These are phyloP conservation scores for Populus simonii DNA, from an alignment of 345 rosid species.

Conservation along the genomic window DNA sequence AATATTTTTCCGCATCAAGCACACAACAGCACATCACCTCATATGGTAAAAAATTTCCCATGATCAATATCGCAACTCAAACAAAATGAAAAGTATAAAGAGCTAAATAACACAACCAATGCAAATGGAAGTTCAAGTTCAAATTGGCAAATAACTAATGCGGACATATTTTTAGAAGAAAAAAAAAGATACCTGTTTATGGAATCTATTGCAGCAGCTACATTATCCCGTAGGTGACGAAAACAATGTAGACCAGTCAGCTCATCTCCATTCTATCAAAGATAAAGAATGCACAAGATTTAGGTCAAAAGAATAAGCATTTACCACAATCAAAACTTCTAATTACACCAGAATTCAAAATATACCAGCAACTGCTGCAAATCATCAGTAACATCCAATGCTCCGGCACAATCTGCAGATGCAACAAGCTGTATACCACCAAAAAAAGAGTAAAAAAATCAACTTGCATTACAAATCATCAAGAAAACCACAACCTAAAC, in stretches of 20 bases:
- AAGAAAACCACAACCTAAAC: neutral
- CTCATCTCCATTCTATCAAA: constrained; percentile 83
- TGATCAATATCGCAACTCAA: no score
- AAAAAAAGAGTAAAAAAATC: constrained; percentile 17
- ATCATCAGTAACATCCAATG: constrained; percentile 91
- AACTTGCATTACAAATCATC: constrained; percentile 7
- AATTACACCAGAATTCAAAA: neutral
- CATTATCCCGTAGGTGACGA: constrained; percentile 95
- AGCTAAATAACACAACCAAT: neutral
- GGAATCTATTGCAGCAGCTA: constrained; percentile 73
- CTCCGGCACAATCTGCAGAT: constrained; percentile 95
- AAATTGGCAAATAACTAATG: neutral
- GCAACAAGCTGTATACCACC: constrained; percentile 78
- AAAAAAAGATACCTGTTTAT: constrained; percentile 59
- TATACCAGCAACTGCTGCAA: constrained; percentile 83
- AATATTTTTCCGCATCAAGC: no score
- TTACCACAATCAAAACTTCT: neutral
- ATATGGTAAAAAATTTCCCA: no score
- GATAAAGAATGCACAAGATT: neutral
- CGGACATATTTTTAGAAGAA: neutral
- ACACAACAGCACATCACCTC: no score
- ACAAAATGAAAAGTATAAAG: neutral
- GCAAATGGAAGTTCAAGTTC: neutral
- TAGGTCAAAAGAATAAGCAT: neutral
- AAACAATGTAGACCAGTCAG: constrained; percentile 95